Evolutionary conservation across 2,329 filamentous ascomycete genomes (phyloP).

Genomic region (Chaetomium olivaceum): DNA sequence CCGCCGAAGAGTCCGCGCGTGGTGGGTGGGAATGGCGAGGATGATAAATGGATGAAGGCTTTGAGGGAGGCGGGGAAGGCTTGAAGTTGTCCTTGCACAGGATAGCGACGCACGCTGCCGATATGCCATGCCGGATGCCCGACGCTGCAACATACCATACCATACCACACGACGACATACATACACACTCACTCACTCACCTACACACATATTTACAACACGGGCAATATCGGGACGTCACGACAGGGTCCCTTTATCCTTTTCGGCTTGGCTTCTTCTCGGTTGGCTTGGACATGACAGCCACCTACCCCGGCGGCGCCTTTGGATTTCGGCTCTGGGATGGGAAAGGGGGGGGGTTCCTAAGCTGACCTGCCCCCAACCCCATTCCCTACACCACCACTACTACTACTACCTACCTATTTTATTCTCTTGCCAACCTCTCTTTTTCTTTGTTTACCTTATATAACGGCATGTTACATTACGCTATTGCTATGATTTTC

Average conservation of each 20-base stretch:
- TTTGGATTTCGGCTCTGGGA: not conserved
- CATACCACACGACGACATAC: not conserved
- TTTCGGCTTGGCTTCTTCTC: not conserved
- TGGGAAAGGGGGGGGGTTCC: no score
- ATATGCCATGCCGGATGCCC: not conserved
- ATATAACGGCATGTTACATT: not conserved
- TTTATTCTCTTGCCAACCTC: not conserved
- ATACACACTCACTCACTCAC: not conserved
- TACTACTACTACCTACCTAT: not conserved
- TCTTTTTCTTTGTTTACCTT: not conserved
- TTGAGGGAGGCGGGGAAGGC: slow-evolving; percentile 45
- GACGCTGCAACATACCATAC: not conserved
- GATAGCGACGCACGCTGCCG: not conserved
- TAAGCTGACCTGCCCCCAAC: no score
- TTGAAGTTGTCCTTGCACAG: slow-evolving; percentile 16
- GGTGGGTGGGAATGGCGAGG: slow-evolving; percentile 48
- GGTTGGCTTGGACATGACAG: not conserved
- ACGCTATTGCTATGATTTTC: not conserved
- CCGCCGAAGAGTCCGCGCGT: slow-evolving; percentile 36
- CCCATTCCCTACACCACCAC: no score
- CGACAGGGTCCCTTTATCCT: not conserved
- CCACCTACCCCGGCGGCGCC: no score
- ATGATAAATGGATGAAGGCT: slow-evolving; percentile 49
- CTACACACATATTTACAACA: not conserved
- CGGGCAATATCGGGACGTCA: not conserved